Conservation (phyloP, 306 rosid species). For the Oemleria cerasiformis region DNA sequence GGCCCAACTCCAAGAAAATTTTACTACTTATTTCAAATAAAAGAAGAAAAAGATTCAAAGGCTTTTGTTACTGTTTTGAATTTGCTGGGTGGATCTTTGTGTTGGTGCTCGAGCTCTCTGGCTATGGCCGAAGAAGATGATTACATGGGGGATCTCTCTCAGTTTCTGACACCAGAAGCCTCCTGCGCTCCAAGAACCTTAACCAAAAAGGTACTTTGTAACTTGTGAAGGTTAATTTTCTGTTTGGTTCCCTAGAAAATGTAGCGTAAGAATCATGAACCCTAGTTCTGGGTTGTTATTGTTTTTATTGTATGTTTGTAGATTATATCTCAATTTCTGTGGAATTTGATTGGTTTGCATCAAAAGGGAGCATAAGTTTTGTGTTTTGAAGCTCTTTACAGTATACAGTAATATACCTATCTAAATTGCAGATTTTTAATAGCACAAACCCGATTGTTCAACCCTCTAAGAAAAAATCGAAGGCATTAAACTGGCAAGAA, state of each 20-base stretch:
- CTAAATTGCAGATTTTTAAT: constrained; percentile 36
- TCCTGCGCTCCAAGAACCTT: constrained; percentile 33
- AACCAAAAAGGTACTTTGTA: constrained; percentile 38
- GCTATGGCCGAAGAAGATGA: constrained; percentile 68
- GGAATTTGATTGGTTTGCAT: not conserved
- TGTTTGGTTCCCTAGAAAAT: constrained; percentile 7
- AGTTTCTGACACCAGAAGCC: constrained; percentile 51
- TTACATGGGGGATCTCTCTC: constrained; percentile 84
- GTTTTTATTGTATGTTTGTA: not conserved
- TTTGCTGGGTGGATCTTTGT: not conserved
- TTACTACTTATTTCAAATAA: not conserved
- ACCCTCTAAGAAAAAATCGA: constrained; percentile 51
- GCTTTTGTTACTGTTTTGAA: not conserved
- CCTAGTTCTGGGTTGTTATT: constrained; percentile 3
- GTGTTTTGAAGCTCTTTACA: not conserved
- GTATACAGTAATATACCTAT: not conserved
- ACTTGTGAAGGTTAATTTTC: not conserved
- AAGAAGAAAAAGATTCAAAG: not conserved
- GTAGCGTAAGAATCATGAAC: not conserved
- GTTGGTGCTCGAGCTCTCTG: not conserved
- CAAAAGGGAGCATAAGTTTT: not conserved
- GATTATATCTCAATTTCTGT: not conserved
- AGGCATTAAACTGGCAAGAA: constrained; percentile 71
- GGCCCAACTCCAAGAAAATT: not conserved
- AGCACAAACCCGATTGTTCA: constrained; percentile 26